Percentiles rank a stretch among this genome's conserved stretches.
phyloP scores from a whole-genome alignment of 495 filamentous ascomycete species.

The Penicillium antarcticum region DNA sequence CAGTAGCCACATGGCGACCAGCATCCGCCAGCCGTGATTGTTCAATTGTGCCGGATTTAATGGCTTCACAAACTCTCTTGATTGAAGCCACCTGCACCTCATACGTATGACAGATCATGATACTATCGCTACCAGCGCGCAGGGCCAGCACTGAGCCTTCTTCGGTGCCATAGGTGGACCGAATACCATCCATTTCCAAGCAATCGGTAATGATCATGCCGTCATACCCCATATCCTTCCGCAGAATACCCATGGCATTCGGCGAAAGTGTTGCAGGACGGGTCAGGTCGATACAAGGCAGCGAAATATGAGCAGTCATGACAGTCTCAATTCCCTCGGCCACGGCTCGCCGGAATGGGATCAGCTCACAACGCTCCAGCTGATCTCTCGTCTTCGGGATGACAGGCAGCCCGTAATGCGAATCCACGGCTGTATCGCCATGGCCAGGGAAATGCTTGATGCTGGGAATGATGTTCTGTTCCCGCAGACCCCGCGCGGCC shows the following conservation, averaged over 20 bases:
- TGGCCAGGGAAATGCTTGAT: constrained; percentile 46
- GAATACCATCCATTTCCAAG: constrained; percentile 48
- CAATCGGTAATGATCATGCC: constrained; percentile 41
- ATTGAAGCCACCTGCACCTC: constrained; percentile 43
- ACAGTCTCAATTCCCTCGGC: constrained; percentile 40
- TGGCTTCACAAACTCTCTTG: constrained; percentile 35
- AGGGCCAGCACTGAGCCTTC: constrained; percentile 45
- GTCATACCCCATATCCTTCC: constrained; percentile 38
- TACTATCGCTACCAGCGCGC: constrained; percentile 46
- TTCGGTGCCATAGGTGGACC: constrained; percentile 44
- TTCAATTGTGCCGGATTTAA: constrained; percentile 33
- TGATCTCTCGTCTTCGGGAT: constrained; percentile 37
- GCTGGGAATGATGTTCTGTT: constrained; percentile 36
- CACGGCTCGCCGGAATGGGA: constrained; percentile 42
- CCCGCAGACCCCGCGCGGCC: constrained; percentile 32
- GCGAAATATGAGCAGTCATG: constrained; percentile 44
- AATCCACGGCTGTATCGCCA: constrained; percentile 42
- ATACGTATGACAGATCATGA: constrained; percentile 52
- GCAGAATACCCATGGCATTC: constrained; percentile 35
- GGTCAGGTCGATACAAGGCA: constrained; percentile 32
- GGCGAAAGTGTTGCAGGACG: constrained; percentile 39
- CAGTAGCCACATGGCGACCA: constrained; percentile 27
- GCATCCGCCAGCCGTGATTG: constrained; percentile 33
- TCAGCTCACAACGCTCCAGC: constrained; percentile 37
- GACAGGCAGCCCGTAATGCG: constrained; percentile 40